These are phyloP conservation scores for Corniculantispora saksenae DNA, from an alignment of 2,329 filamentous ascomycete species.

Conservation along the genomic window DNA sequence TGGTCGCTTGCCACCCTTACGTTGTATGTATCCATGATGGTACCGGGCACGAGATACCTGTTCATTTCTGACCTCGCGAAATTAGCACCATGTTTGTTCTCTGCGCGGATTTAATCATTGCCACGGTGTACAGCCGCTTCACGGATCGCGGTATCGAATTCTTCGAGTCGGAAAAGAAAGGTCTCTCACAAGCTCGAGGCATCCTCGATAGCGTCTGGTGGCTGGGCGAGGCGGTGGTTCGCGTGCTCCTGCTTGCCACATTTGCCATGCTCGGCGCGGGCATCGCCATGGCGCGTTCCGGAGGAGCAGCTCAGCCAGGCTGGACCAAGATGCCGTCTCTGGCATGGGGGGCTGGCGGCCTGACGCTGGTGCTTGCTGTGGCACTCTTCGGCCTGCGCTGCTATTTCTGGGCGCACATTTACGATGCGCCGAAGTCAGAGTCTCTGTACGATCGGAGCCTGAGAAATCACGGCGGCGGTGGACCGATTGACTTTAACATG, in stretches of 20 bases:
- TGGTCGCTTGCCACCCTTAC: slow-evolving; percentile 9
- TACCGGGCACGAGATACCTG: too few species aligned
- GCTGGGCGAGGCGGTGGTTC: slow-evolving; percentile 6
- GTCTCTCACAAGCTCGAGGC: slow-evolving; percentile 6
- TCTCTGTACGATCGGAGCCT: background rate
- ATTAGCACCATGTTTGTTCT: slow-evolving; percentile 9
- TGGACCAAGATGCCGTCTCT: background rate
- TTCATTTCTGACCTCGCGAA: too few species aligned
- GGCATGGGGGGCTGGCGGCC: background rate
- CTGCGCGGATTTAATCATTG: background rate
- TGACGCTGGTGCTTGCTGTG: background rate
- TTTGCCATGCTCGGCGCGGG: slow-evolving; percentile 1
- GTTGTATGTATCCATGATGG: background rate
- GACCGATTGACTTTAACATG: background rate
- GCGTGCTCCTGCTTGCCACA: slow-evolving; percentile 4
- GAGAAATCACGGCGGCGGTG: background rate
- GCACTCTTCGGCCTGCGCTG: slow-evolving; percentile 5
- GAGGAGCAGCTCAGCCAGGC: background rate
- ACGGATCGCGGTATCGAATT: slow-evolving; percentile 11
- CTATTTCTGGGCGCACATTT: slow-evolving; percentile 16
- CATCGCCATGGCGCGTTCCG: slow-evolving; percentile 9
- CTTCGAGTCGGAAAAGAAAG: slow-evolving; percentile 1
- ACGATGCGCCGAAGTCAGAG: background rate
- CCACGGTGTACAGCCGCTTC: slow-evolving; percentile 16
- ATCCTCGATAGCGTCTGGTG: slow-evolving; percentile 12